A percentile compares a stretch with the other conserved stretches of the same genome.
These are phyloP conservation scores for Vitellaria paradoxa DNA, from an alignment of 179 eudicot species.

Conservation along the genomic window DNA sequence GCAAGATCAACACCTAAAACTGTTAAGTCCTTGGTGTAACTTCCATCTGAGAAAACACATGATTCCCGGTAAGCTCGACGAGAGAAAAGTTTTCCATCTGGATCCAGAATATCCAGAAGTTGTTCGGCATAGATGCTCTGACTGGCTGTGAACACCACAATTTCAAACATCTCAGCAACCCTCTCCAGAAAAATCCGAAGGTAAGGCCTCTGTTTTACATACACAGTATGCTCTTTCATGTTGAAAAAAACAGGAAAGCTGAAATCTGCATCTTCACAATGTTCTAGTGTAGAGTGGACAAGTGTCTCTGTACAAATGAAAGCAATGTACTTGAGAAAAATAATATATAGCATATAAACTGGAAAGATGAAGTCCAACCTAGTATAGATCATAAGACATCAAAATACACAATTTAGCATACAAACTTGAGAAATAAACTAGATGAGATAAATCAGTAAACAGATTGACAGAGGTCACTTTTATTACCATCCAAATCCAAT, in stretches of 20 bases:
- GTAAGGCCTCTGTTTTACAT: constrained; percentile 86
- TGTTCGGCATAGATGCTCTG: constrained; percentile 93
- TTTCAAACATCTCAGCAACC: constrained; percentile 90
- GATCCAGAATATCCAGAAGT: constrained; percentile 85
- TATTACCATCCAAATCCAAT: constrained; percentile 93
- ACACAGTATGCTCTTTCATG: constrained; percentile 79
- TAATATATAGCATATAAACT: no score
- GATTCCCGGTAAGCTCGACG: constrained; percentile 94
- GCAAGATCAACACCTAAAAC: constrained; percentile 96
- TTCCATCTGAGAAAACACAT: constrained; percentile 82
- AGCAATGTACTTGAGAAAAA: constrained; percentile 7
- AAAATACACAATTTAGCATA: not conserved
- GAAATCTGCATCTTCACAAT: constrained; percentile 82
- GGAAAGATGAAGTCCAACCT: no score
- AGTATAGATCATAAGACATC: not conserved
- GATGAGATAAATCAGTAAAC: not conserved
- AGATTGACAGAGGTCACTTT: not conserved
- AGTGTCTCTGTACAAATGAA: constrained; percentile 73
- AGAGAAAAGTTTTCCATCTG: constrained; percentile 73
- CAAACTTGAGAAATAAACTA: not conserved
- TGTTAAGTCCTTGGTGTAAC: constrained; percentile 86
- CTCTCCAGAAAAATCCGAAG: constrained; percentile 70
- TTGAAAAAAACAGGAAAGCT: constrained; percentile 79
- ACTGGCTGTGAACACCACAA: constrained; percentile 93
- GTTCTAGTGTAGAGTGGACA: constrained; percentile 88